Percentiles rank a stretch among this genome's conserved stretches.
Conservation (phyloP, 306 rosid species). For the Echinosophora koreensis region DNA sequence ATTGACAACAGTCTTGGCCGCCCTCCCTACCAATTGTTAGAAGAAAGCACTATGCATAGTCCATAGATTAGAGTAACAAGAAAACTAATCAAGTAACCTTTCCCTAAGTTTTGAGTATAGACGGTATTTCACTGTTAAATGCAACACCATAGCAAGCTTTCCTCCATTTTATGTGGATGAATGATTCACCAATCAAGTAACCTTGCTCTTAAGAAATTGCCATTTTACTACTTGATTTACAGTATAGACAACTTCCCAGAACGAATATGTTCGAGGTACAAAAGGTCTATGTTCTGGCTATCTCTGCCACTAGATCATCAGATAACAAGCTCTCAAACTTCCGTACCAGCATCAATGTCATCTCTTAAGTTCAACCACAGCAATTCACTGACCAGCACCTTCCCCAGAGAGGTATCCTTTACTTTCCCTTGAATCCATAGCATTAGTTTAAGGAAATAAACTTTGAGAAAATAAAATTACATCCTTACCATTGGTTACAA, state of each 20-base stretch:
- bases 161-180: not conserved
- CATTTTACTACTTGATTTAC: conserved; percentile 54
- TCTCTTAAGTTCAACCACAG: conserved; percentile 66
- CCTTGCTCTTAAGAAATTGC: conserved; percentile 41
- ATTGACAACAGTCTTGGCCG: not conserved
- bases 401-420: conserved; percentile 51
- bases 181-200: not conserved
- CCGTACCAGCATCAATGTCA: conserved; percentile 54
- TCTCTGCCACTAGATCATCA: conserved; percentile 73
- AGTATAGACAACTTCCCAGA: conserved; percentile 36
- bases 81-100: not conserved
- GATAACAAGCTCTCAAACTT: conserved; percentile 60
- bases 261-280: conserved; percentile 37
- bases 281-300: conserved; percentile 50
- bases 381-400: conserved; percentile 52
- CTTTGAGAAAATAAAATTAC: no score
- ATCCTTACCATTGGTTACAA: no score
- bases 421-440: conserved; percentile 55
- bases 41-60: no score
- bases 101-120: not conserved
- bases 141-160: not conserved
- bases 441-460: not conserved
- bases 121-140: not conserved
- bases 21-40: no score
- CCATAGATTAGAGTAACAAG: no score